Conservation (phyloP, 2,329 filamentous ascomycete genomes). For the Boeremia exigua region DNA sequence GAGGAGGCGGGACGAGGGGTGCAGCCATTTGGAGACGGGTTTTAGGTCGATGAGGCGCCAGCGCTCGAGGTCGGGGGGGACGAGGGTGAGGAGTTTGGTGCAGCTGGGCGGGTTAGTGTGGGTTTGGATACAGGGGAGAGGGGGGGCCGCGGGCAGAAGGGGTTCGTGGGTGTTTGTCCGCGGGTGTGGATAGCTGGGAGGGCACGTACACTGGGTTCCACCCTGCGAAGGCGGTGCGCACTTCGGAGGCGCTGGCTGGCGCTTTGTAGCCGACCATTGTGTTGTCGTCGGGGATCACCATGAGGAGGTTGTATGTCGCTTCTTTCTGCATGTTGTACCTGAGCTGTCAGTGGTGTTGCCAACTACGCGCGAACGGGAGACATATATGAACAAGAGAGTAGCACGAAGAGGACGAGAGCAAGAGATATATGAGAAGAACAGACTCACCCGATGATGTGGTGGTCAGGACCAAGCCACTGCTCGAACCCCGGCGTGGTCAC, state of each 20-base stretch:
- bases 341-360: no score
- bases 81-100: neutral
- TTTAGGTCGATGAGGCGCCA: neutral
- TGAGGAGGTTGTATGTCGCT: slow-evolving; percentile 58
- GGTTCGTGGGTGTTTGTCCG: no score
- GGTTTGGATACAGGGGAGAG: no score
- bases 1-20: neutral
- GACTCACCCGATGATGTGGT: slow-evolving; percentile 54
- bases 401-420: no score
- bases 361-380: no score
- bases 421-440: no score
- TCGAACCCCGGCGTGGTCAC: slow-evolving; percentile 4
- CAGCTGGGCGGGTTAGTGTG: no score
- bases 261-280: slow-evolving; percentile 5
- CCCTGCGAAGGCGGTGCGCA: slow-evolving; percentile 60
- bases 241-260: slow-evolving; percentile 61
- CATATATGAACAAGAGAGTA: no score
- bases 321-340: slow-evolving; percentile 41
- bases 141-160: no score
- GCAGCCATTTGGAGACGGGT: neutral
- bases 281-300: slow-evolving; percentile 42
- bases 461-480: slow-evolving; percentile 43
- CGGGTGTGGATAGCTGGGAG: no score
- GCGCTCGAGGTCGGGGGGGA: neutral
- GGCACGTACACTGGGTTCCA: slow-evolving; percentile 68